Evolutionary conservation across 1,284 basidiomycete genomes (phyloP).

Genomic region (Cystobasidium slooffiae): DNA sequence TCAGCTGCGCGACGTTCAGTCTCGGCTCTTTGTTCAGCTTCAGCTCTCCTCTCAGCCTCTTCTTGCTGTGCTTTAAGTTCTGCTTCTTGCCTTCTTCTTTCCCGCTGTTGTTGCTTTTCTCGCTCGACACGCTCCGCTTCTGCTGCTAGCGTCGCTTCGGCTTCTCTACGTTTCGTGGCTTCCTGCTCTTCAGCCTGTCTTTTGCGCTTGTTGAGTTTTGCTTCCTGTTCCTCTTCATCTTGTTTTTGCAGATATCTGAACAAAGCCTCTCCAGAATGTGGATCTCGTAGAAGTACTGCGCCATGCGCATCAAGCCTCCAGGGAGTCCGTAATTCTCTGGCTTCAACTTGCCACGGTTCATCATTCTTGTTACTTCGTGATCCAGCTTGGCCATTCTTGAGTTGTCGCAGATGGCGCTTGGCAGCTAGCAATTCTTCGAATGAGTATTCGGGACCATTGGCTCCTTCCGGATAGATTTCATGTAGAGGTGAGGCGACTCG

Average conservation of each 20-base stretch:
- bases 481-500: slow-evolving; percentile 46
- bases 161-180: neutral
- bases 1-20: slow-evolving; percentile 9
- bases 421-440: slow-evolving; percentile 50
- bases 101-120: too few relatives aligned
- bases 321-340: slow-evolving; percentile 20
- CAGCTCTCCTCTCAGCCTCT: slow-evolving; percentile 3
- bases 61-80: neutral
- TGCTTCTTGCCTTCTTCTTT: slow-evolving; percentile 13
- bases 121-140: too few relatives aligned
- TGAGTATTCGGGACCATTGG: slow-evolving; percentile 45
- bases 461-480: slow-evolving; percentile 45
- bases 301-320: neutral
- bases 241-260: slow-evolving; percentile 24
- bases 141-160: slow-evolving; percentile 7
- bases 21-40: slow-evolving; percentile 5
- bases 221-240: slow-evolving; percentile 24
- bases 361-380: neutral
- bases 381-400: neutral
- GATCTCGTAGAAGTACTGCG: slow-evolving; percentile 15
- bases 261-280: slow-evolving; percentile 22
- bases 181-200: slow-evolving; percentile 6
- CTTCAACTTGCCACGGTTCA: slow-evolving; percentile 39
- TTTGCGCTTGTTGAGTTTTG: neutral
- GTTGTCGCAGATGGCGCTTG: slow-evolving; percentile 11